phyloP scores from a whole-genome alignment of 1,284 basidiomycete genomes.

The Pyrrhoderma noxium region DNA sequence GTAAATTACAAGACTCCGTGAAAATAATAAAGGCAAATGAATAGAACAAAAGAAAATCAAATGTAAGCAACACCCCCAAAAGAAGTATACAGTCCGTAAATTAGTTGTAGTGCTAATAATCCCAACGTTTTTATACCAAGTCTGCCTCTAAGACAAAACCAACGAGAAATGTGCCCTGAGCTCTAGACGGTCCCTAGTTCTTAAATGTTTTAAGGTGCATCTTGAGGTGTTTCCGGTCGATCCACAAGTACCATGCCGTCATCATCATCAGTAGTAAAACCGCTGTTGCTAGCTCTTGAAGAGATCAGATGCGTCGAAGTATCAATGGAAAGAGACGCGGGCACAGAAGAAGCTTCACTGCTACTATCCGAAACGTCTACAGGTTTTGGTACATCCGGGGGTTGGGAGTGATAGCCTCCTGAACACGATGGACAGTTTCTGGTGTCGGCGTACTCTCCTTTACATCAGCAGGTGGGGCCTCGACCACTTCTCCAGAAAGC shows the following conservation, averaged over 20 bases:
- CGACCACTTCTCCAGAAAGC: slow-evolving; percentile 47
- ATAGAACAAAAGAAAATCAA: too few relatives aligned
- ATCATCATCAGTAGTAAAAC: slow-evolving; percentile 68
- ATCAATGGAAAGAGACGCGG: slow-evolving; percentile 10
- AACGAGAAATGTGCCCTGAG: too few relatives aligned
- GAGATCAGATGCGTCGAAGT: background rate
- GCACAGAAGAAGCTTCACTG: slow-evolving; percentile 11
- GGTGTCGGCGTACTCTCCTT: slow-evolving; percentile 5
- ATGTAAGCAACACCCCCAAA: too few relatives aligned
- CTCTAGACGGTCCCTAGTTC: too few relatives aligned
- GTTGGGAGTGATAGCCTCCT: slow-evolving; percentile 6
- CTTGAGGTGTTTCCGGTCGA: slow-evolving; percentile 35
- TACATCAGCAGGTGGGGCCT: slow-evolving; percentile 19
- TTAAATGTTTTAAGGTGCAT: too few relatives aligned
- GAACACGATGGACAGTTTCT: background rate
- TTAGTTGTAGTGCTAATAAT: too few relatives aligned
- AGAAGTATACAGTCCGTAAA: too few relatives aligned
- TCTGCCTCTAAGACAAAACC: too few relatives aligned
- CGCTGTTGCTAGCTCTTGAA: slow-evolving; percentile 38
- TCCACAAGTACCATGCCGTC: slow-evolving; percentile 74
- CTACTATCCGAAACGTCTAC: slow-evolving; percentile 16
- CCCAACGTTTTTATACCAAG: too few relatives aligned
- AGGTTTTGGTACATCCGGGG: slow-evolving; percentile 16
- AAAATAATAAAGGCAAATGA: too few relatives aligned
- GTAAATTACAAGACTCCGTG: too few relatives aligned